Conservation (phyloP, 1,284 basidiomycete species). For the Ganoderma sinense region DNA sequence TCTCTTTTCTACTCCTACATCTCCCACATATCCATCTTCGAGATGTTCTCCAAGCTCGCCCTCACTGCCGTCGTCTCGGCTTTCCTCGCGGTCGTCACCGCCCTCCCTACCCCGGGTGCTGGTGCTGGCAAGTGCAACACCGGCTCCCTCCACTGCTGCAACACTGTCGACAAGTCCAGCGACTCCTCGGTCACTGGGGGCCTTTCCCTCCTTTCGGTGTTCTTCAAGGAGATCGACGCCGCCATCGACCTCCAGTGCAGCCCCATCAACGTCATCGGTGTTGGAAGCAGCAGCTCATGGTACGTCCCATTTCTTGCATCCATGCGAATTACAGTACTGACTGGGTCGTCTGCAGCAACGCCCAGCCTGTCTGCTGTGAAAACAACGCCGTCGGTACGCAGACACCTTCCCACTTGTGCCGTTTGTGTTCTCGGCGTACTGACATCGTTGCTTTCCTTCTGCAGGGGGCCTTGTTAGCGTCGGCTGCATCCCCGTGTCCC, state of each 20-base stretch:
- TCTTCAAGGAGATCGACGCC: constrained; percentile 26
- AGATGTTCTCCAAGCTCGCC: constrained; percentile 28
- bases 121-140: constrained; percentile 32
- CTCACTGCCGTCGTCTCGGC: constrained; percentile 24
- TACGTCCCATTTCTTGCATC: constrained; percentile 45
- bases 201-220: constrained; percentile 31
- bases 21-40: constrained; percentile 3
- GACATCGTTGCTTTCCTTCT: not conserved
- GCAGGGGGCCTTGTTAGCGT: constrained; percentile 32
- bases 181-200: constrained; percentile 2
- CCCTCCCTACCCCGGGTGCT: constrained; percentile 14
- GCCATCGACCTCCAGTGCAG: constrained; percentile 32
- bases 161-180: constrained; percentile 26
- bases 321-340: constrained; percentile 1
- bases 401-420: not conserved
- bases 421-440: not conserved
- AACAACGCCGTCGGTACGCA: constrained; percentile 6
- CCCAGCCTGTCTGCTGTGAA: constrained; percentile 24
- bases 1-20: constrained; percentile 11
- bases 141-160: constrained; percentile 40
- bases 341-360: constrained; percentile 6
- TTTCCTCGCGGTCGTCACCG: constrained; percentile 25
- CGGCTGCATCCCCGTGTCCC: constrained; percentile 33
- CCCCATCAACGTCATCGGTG: constrained; percentile 34
- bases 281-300: constrained; percentile 35